Conservation (phyloP, 805 yeast genomes). For the Tetrapisispora arboricola region DNA sequence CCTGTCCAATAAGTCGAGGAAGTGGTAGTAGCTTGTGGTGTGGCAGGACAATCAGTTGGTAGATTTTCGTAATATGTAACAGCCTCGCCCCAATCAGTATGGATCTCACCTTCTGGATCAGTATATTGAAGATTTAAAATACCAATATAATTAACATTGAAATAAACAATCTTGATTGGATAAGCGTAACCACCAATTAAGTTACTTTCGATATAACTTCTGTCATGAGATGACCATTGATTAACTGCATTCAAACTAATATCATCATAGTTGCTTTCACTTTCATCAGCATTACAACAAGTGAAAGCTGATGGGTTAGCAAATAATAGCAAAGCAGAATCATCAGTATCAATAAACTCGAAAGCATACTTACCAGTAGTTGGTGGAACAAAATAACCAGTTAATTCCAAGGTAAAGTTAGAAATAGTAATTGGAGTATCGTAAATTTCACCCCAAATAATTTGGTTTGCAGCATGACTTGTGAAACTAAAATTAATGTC, state of each 20-base stretch:
- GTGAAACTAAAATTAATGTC: constrained; percentile 1
- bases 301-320: constrained; percentile 26
- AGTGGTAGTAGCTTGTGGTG: constrained; percentile 2
- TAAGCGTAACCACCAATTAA: constrained; percentile 10
- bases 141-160: constrained; percentile 6
- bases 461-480: neutral
- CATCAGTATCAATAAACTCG: constrained; percentile 21
- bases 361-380: constrained; percentile 26
- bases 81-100: neutral
- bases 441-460: constrained; percentile 6
- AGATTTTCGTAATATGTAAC: neutral
- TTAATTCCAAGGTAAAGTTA: constrained; percentile 19
- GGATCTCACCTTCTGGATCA: constrained; percentile 2
- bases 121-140: neutral
- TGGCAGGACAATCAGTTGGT: neutral
- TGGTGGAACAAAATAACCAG: constrained; percentile 25
- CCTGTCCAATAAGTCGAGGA: constrained; percentile 1
- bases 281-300: constrained; percentile 24
- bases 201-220: constrained; percentile 1
- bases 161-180: constrained; percentile 14
- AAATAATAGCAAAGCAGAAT: constrained; percentile 24
- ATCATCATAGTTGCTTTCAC: constrained; percentile 2
- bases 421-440: constrained; percentile 12
- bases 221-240: constrained; percentile 2
- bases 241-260: constrained; percentile 2